phyloP scores from a whole-genome alignment of 176 grass and related monocot species.

The Aegilops umbellulata region DNA sequence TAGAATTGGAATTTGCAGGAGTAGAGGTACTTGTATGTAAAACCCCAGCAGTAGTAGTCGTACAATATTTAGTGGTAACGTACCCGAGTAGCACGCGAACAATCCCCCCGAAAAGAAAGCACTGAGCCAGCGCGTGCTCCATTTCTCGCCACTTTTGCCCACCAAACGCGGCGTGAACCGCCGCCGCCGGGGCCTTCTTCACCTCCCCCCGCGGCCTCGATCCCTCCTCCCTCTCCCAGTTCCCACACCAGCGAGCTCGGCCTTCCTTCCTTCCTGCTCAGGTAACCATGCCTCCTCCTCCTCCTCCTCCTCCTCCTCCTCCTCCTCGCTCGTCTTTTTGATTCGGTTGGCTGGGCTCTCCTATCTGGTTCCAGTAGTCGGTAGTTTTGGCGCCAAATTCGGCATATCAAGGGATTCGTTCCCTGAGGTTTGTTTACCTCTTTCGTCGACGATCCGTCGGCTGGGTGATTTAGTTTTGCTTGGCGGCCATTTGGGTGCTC shows the following conservation, averaged over 20 bases:
- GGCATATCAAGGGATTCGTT: background rate
- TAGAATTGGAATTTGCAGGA: background rate
- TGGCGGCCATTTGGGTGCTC: background rate
- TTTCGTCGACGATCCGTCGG: background rate
- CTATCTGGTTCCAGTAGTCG: background rate
- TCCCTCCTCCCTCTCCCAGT: background rate
- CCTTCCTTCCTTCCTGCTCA: background rate
- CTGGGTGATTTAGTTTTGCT: background rate
- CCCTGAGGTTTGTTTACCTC: background rate
- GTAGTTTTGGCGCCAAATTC: background rate
- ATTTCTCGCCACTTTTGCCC: background rate
- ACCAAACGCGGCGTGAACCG: constrained; percentile 5
- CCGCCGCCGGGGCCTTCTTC: background rate
- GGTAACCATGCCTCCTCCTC: background rate
- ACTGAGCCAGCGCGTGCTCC: background rate
- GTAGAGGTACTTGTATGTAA: background rate
- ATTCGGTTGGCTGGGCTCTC: background rate
- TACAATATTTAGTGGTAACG: background rate
- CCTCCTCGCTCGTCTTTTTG: background rate
- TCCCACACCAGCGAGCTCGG: background rate
- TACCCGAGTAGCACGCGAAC: background rate
- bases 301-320: background rate
- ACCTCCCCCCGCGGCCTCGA: background rate
- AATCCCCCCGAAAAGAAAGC: background rate
- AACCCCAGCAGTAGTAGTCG: background rate